These are phyloP conservation scores for Colletotrichum karsti DNA, from an alignment of 2,329 filamentous ascomycete genomes.

Conservation along the genomic window DNA sequence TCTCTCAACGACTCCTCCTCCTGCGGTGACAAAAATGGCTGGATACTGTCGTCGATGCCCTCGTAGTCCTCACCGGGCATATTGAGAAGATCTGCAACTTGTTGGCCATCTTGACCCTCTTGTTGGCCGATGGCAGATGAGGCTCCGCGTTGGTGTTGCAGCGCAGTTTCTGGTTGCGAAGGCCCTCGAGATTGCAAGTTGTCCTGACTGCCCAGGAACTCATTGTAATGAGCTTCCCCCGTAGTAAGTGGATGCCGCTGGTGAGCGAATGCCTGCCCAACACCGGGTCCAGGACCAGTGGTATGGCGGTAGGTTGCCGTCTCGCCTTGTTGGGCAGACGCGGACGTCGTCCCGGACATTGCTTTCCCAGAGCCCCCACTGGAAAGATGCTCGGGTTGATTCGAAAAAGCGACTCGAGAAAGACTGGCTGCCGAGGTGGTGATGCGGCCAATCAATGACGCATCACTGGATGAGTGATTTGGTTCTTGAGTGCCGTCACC, in stretches of 20 bases:
- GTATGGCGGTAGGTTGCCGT: neutral
- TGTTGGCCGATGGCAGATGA: constrained; percentile 21
- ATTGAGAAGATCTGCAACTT: constrained; percentile 27
- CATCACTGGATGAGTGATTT: neutral
- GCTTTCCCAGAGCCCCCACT: neutral
- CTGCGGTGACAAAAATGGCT: constrained; percentile 25
- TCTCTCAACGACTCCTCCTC: constrained; percentile 32
- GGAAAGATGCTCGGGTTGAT: neutral
- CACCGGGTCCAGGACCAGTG: neutral
- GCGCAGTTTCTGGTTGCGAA: neutral
- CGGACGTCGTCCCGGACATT: neutral
- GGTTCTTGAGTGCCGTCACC: neutral
- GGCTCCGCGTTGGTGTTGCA: neutral
- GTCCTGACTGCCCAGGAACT: constrained; percentile 2
- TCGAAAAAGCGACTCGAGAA: neutral
- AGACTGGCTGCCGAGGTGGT: constrained; percentile 7
- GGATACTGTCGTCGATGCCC: constrained; percentile 24
- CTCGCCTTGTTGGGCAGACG: neutral
- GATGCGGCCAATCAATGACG: constrained; percentile 5
- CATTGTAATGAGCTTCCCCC: constrained; percentile 6
- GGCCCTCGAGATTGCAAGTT: neutral
- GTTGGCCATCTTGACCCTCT: constrained; percentile 25
- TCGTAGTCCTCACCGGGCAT: constrained; percentile 28
- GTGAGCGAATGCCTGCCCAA: constrained; percentile 22
- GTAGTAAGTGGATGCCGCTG: neutral